Conservation (phyloP, 1,284 basidiomycete species). For the Farysia itapuensis region DNA sequence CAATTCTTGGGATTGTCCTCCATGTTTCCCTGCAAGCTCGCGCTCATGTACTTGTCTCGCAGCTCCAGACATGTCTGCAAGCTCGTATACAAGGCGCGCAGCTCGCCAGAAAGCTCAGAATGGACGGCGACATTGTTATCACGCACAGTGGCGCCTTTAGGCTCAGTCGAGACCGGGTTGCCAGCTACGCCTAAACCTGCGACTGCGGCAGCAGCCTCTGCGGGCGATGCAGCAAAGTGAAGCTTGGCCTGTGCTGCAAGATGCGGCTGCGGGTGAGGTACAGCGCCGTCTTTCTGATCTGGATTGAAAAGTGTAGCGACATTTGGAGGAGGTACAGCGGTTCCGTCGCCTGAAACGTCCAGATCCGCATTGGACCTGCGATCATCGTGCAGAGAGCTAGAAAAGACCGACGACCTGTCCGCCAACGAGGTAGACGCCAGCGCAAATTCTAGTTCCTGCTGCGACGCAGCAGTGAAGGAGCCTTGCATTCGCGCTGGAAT, state of each 20-base stretch:
- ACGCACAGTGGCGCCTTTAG: constrained; percentile 5
- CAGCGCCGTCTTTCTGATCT: neutral
- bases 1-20: constrained; percentile 60
- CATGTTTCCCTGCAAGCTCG: constrained; percentile 48
- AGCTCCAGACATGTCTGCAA: constrained; percentile 54
- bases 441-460: constrained; percentile 27
- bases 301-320: constrained; percentile 26
- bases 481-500: constrained; percentile 20
- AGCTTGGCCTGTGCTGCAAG: constrained; percentile 7
- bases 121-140: constrained; percentile 30
- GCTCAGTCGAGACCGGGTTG: constrained; percentile 3
- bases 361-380: constrained; percentile 33
- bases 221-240: constrained; percentile 43
- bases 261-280: neutral
- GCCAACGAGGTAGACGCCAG: constrained; percentile 25
- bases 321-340: constrained; percentile 30
- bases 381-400: constrained; percentile 20
- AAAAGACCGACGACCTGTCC: constrained; percentile 27
- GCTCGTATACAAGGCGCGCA: constrained; percentile 44
- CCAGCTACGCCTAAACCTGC: constrained; percentile 42
- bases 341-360: constrained; percentile 34
- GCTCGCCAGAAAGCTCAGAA: constrained; percentile 48
- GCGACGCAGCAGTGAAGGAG: constrained; percentile 24
- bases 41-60: constrained; percentile 57
- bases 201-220: constrained; percentile 42